Percentiles rank a stretch among this genome's conserved stretches.
These are phyloP conservation scores for Hirsutella thompsonii DNA, from an alignment of 2,329 filamentous ascomycete genomes.

Conservation along the genomic window DNA sequence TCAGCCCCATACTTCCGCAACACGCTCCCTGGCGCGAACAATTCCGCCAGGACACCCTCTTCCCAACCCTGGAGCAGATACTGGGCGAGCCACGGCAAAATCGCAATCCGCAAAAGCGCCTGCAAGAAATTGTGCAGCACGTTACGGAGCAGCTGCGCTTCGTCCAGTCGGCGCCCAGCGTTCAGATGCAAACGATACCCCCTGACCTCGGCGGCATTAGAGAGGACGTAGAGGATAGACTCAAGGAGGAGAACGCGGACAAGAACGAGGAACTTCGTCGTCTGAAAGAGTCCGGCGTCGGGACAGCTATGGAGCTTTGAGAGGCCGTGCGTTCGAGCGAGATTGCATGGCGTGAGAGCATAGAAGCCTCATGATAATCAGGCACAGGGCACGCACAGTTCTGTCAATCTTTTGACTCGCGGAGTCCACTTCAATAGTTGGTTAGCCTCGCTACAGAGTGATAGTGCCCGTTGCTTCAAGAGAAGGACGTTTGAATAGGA, in stretches of 20 bases:
- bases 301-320: constrained; percentile 41
- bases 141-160: constrained; percentile 80
- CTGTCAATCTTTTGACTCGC: no score
- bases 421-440: no score
- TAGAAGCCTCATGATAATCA: no score
- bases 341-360: no score
- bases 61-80: constrained; percentile 70
- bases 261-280: constrained; percentile 39
- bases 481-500: no score
- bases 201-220: constrained; percentile 58
- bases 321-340: no score
- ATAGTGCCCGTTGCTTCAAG: no score
- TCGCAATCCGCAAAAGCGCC: constrained; percentile 63
- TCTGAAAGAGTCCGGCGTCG: constrained; percentile 43
- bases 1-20: constrained; percentile 60
- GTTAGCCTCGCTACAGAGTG: no score
- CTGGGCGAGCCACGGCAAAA: constrained; percentile 59
- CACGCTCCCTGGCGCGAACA: constrained; percentile 79
- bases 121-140: constrained; percentile 63
- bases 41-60: constrained; percentile 78
- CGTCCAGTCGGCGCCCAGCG: constrained; percentile 72
- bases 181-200: constrained; percentile 71
- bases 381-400: no score
- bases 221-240: constrained; percentile 53
- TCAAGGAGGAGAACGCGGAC: constrained; percentile 53